phyloP scores from a whole-genome alignment of 768 basidiomycete species.

The Coprinopsis cinerea region DNA sequence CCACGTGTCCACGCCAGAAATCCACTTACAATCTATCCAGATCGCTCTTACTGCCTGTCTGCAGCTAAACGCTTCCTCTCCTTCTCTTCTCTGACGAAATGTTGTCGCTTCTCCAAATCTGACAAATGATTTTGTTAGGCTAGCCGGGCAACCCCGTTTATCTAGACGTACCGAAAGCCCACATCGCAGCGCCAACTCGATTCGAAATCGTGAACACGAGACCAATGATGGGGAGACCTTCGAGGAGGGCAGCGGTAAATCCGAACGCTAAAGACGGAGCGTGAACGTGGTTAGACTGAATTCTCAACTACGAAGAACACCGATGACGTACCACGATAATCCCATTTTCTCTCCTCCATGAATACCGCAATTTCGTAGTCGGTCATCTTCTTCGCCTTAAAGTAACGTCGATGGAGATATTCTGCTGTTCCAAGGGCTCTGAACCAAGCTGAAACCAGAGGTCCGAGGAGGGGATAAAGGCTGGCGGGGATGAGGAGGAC shows the following conservation, averaged over 20 bases:
- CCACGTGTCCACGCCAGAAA: no score
- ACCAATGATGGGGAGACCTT: slow-evolving; percentile 77
- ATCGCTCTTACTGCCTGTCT: no score
- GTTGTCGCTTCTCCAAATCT: slow-evolving; percentile 58
- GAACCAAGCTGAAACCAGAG: slow-evolving; percentile 54
- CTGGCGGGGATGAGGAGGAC: slow-evolving; percentile 55
- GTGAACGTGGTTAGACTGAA: neutral
- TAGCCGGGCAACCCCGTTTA: neutral
- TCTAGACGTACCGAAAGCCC: slow-evolving; percentile 61
- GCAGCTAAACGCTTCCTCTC: neutral
- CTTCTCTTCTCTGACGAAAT: slow-evolving; percentile 28
- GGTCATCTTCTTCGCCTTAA: slow-evolving; percentile 79
- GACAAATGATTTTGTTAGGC: neutral
- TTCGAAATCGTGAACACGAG: slow-evolving; percentile 82
- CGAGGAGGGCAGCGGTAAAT: slow-evolving; percentile 75
- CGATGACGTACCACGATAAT: slow-evolving; percentile 57
- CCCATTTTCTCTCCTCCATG: slow-evolving; percentile 87
- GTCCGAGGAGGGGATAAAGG: slow-evolving; percentile 69
- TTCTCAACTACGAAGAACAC: neutral
- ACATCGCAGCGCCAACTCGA: slow-evolving; percentile 91
- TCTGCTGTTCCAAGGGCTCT: slow-evolving; percentile 64
- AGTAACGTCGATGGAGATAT: slow-evolving; percentile 75
- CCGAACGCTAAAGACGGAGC: slow-evolving; percentile 61
- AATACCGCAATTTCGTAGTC: slow-evolving; percentile 63
- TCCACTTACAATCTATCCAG: no score